These are phyloP conservation scores for Endotrypanum monterogeii DNA, from an alignment of 208 protist species.

Conservation along the genomic window DNA sequence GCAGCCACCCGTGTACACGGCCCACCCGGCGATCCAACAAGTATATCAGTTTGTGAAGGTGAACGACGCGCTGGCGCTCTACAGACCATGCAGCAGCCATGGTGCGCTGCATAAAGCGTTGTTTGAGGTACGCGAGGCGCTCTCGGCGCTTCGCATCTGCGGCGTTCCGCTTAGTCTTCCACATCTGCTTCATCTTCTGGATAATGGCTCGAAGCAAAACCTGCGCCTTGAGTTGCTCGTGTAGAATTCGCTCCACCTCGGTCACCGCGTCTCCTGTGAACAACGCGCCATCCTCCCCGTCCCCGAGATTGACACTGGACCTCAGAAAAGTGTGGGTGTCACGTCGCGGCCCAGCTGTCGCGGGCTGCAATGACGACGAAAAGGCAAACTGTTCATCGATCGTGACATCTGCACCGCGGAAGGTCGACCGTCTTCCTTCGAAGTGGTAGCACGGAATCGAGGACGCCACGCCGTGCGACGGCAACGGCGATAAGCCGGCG, in stretches of 20 bases:
- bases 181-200: slow-evolving; percentile 72
- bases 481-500: not conserved
- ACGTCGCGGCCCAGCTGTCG: not conserved
- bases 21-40: slow-evolving; percentile 67
- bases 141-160: slow-evolving; percentile 42
- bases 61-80: slow-evolving; percentile 65
- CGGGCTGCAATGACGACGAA: not conserved
- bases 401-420: not conserved
- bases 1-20: slow-evolving; percentile 70
- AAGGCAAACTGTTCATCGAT: not conserved
- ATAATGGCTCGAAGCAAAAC: slow-evolving; percentile 71
- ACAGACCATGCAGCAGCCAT: slow-evolving; percentile 61
- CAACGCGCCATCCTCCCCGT: not conserved
- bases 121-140: slow-evolving; percentile 37
- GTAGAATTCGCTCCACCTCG: slow-evolving; percentile 66
- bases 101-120: slow-evolving; percentile 28
- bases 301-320: not conserved
- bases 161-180: slow-evolving; percentile 53
- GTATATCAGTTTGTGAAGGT: slow-evolving; percentile 77
- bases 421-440: not conserved
- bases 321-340: slow-evolving; percentile 11
- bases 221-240: slow-evolving; percentile 82
- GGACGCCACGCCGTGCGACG: not conserved
- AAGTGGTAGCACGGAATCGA: not conserved
- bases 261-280: slow-evolving; percentile 29